A percentile compares a stretch with the other conserved stretches of the same genome.
Conservation (phyloP, 1,139 yeast genomes). For the Saccharomyces hybrid region DNA sequence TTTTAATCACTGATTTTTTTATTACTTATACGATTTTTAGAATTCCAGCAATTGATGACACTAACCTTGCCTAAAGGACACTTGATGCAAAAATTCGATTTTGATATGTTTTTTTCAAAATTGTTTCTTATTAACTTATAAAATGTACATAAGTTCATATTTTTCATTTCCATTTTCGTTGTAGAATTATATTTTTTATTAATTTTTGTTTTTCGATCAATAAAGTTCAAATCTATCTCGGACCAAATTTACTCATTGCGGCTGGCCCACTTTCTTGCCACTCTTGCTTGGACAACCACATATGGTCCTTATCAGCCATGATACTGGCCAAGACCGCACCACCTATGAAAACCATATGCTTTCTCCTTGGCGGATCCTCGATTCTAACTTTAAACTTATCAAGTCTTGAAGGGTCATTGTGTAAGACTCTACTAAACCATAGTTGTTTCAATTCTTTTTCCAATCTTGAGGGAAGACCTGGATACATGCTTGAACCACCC, state of each 20-base stretch:
- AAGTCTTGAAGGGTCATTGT: slow-evolving; percentile 79
- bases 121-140: not conserved
- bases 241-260: slow-evolving; percentile 81
- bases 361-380: slow-evolving; percentile 98
- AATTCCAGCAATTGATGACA: not conserved
- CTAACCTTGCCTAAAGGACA: not conserved
- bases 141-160: not conserved
- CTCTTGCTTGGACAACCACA: slow-evolving; percentile 95
- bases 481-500: slow-evolving; percentile 98
- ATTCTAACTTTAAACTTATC: slow-evolving; percentile 91
- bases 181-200: slow-evolving; percentile 1
- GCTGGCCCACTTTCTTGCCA: slow-evolving; percentile 97
- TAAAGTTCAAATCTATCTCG: slow-evolving; percentile 44
- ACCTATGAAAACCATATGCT: slow-evolving; percentile 97
- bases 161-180: slow-evolving; percentile 2
- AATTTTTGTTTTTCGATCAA: not conserved
- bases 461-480: slow-evolving; percentile 91
- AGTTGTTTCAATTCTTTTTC: slow-evolving; percentile 94
- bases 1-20: not conserved
- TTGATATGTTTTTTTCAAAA: not conserved
- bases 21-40: not conserved
- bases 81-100: not conserved
- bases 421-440: slow-evolving; percentile 84
- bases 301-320: slow-evolving; percentile 96
- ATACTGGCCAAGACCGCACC: slow-evolving; percentile 97